Evolutionary conservation across 306 rosid species (phyloP).

Genomic region (Acacia acuminata): DNA sequence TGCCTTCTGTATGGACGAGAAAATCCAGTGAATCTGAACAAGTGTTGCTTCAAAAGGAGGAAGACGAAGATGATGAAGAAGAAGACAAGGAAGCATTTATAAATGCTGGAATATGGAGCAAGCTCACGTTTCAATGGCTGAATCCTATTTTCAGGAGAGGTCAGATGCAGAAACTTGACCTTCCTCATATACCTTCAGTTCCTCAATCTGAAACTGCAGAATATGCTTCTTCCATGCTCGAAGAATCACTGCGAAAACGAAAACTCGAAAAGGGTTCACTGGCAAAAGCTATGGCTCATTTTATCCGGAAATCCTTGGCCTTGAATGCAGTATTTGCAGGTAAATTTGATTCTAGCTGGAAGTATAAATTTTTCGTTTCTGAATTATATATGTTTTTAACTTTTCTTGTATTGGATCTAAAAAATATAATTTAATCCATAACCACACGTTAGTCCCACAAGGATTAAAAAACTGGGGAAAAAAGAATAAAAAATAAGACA

Average conservation of each 20-base stretch:
- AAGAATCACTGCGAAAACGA: slow-evolving; percentile 62
- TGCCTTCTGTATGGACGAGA: slow-evolving; percentile 32
- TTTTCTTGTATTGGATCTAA: neutral
- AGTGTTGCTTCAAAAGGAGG: slow-evolving; percentile 50
- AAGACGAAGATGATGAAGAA: neutral
- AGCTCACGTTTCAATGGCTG: slow-evolving; percentile 72
- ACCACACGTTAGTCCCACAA: neutral
- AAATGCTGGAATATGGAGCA: slow-evolving; percentile 68
- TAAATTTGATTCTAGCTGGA: slow-evolving; percentile 7
- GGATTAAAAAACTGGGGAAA: neutral
- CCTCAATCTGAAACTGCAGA: slow-evolving; percentile 76
- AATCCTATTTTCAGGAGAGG: slow-evolving; percentile 75
- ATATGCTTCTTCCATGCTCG: slow-evolving; percentile 54
- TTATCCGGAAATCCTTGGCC: slow-evolving; percentile 60
- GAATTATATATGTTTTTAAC: neutral
- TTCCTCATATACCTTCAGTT: slow-evolving; percentile 60
- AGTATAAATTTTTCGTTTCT: neutral
- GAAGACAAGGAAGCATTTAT: slow-evolving; percentile 35
- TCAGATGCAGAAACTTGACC: slow-evolving; percentile 61
- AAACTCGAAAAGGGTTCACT: slow-evolving; percentile 56
- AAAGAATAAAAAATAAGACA: neutral
- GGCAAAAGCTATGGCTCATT: slow-evolving; percentile 55
- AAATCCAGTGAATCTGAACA: slow-evolving; percentile 43
- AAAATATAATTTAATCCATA: neutral
- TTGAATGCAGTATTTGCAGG: slow-evolving; percentile 84